Evolutionary conservation across 192 early-diverging fungal genomes (phyloP).

Genomic region (Coemansia sp.): DNA sequence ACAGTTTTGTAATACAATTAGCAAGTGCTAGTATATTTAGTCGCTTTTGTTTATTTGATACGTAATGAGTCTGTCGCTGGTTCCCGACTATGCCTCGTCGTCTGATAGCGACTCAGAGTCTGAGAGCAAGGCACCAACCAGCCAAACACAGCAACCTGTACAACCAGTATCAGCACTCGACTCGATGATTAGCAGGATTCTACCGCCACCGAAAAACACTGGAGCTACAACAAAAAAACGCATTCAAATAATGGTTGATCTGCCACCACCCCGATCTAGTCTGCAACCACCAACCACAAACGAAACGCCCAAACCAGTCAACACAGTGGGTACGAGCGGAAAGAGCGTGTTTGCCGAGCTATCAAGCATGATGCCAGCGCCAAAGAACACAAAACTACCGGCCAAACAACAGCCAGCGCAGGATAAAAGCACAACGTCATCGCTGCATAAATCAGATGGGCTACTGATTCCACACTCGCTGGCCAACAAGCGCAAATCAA

Average conservation of each 20-base stretch:
- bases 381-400: slow-evolving; percentile 23
- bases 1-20: too few relatives aligned
- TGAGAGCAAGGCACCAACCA: not conserved
- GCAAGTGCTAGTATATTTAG: too few relatives aligned
- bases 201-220: slow-evolving; percentile 28
- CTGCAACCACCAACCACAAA: not conserved
- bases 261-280: slow-evolving; percentile 8
- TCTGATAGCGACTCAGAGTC: slow-evolving; percentile 32
- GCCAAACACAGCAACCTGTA: not conserved
- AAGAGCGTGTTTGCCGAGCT: slow-evolving; percentile 36
- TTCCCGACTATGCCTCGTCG: slow-evolving; percentile 35
- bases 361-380: slow-evolving; percentile 40
- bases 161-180: slow-evolving; percentile 9
- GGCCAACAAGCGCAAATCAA: slow-evolving; percentile 23
- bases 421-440: not conserved
- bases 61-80: slow-evolving; percentile 29
- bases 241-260: slow-evolving; percentile 30
- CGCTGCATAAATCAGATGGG: not conserved
- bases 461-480: slow-evolving; percentile 41
- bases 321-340: not conserved
- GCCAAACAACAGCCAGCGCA: not conserved
- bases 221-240: slow-evolving; percentile 5
- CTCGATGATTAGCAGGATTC: slow-evolving; percentile 27
- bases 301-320: not conserved
- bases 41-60: not conserved